phyloP scores from a whole-genome alignment of 345 rosid genomes.

The Acer negundo region DNA sequence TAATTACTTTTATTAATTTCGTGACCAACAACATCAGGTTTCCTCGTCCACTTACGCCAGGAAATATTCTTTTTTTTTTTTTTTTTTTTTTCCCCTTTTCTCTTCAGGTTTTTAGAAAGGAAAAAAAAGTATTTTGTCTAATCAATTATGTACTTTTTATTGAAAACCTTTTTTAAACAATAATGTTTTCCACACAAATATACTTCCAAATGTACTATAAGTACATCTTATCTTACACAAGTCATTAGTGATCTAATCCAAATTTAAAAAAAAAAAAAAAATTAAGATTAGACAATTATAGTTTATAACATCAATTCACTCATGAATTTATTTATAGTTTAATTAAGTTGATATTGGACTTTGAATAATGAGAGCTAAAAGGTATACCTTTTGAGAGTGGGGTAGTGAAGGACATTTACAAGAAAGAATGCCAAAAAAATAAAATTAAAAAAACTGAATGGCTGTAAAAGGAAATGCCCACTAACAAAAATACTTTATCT shows the following conservation, averaged over 20 bases:
- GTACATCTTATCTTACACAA: not conserved
- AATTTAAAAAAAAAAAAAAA: not conserved
- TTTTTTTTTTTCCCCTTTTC: no score
- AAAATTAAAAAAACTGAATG: slow-evolving; percentile 14
- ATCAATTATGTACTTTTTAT: no score
- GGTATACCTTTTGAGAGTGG: slow-evolving; percentile 46
- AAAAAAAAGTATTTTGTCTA: no score
- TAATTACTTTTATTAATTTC: slow-evolving; percentile 12
- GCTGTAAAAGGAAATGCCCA: slow-evolving; percentile 74
- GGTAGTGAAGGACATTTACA: slow-evolving; percentile 28
- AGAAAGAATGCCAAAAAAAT: slow-evolving; percentile 3
- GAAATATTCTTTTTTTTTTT: no score
- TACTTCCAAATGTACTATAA: not conserved
- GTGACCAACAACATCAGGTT: slow-evolving; percentile 17
- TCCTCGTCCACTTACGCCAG: not conserved
- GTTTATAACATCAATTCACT: not conserved
- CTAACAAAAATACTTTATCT: slow-evolving; percentile 48
- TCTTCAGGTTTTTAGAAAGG: no score
- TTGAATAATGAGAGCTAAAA: slow-evolving; percentile 25
- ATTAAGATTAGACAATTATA: not conserved
- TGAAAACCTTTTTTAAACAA: no score
- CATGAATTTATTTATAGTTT: not conserved
- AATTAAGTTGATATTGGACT: slow-evolving; percentile 3
- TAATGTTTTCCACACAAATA: no score
- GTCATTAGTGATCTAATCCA: slow-evolving; percentile 21